Evolutionary conservation across 768 basidiomycete species (phyloP).

Genomic region (Rhodotorula toruloides): DNA sequence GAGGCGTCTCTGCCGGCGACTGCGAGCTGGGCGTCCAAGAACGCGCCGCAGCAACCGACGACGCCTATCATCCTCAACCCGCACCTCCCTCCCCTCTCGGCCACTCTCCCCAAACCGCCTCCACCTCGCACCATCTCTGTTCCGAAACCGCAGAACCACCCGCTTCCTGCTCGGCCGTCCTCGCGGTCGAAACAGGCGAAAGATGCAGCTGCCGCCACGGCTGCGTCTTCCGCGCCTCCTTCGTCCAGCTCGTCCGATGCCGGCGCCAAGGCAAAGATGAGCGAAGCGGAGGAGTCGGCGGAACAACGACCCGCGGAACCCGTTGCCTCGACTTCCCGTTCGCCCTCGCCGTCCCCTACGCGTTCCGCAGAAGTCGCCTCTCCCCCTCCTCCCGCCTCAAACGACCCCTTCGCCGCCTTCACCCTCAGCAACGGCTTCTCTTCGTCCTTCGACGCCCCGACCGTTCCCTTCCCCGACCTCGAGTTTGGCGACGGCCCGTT

Average conservation of each 20-base stretch:
- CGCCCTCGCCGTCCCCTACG: slow-evolving; percentile 21
- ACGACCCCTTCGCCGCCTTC: slow-evolving; percentile 50
- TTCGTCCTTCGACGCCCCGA: slow-evolving; percentile 9
- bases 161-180: slow-evolving; percentile 37
- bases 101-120: slow-evolving; percentile 33
- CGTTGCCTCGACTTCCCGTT: slow-evolving; percentile 3
- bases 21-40: slow-evolving; percentile 38
- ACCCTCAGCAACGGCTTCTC: not conserved
- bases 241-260: not conserved
- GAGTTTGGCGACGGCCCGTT: slow-evolving; percentile 77
- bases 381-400: slow-evolving; percentile 9
- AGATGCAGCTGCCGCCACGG: slow-evolving; percentile 45
- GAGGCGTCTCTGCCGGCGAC: slow-evolving; percentile 37
- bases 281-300: no score
- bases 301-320: not conserved
- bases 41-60: slow-evolving; percentile 25
- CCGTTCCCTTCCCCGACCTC: slow-evolving; percentile 69
- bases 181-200: slow-evolving; percentile 38
- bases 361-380: not conserved
- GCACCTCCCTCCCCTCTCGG: slow-evolving; percentile 29
- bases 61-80: slow-evolving; percentile 34
- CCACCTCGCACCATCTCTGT: slow-evolving; percentile 29
- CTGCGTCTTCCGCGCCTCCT: not conserved
- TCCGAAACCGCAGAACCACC: slow-evolving; percentile 27
- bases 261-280: not conserved